These are phyloP conservation scores for Euphrasia confusa DNA, from an alignment of 257 asterid genomes.

Conservation along the genomic window DNA sequence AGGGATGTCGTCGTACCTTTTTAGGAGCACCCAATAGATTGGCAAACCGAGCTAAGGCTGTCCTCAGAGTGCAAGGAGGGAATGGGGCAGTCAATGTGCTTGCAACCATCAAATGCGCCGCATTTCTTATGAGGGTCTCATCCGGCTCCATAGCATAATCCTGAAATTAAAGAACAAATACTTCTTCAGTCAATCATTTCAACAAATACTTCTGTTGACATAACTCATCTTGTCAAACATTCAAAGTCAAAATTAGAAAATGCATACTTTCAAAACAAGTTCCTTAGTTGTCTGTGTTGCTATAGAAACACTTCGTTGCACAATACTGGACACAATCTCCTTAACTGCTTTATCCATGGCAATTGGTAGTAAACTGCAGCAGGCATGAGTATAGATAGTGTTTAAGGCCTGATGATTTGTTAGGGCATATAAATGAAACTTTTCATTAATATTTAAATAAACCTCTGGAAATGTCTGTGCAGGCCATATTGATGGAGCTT, in stretches of 20 bases:
- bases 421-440: slow-evolving; percentile 8
- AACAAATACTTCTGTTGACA: slow-evolving; percentile 1
- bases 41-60: too few relatives aligned
- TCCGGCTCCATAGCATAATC: slow-evolving; percentile 32
- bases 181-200: slow-evolving; percentile 15
- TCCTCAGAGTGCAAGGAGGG: too few relatives aligned
- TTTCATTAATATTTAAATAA: slow-evolving; percentile 22
- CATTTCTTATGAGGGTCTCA: slow-evolving; percentile 83
- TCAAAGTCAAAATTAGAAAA: too few relatives aligned
- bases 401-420: neutral
- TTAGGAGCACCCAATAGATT: too few relatives aligned
- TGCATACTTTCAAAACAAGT: too few relatives aligned
- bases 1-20: too few relatives aligned
- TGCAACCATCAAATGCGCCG: slow-evolving; percentile 99
- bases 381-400: too few relatives aligned
- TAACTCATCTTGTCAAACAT: neutral
- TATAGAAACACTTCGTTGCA: too few relatives aligned
- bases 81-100: slow-evolving; percentile 19
- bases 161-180: slow-evolving; percentile 36
- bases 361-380: too few relatives aligned
- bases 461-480: slow-evolving; percentile 88
- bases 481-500: slow-evolving; percentile 68
- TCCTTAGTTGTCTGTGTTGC: too few relatives aligned
- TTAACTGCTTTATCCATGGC: too few relatives aligned
- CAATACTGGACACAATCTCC: too few relatives aligned